phyloP scores from a whole-genome alignment of 495 filamentous ascomycete genomes.

The Penicillium cataractarum region DNA sequence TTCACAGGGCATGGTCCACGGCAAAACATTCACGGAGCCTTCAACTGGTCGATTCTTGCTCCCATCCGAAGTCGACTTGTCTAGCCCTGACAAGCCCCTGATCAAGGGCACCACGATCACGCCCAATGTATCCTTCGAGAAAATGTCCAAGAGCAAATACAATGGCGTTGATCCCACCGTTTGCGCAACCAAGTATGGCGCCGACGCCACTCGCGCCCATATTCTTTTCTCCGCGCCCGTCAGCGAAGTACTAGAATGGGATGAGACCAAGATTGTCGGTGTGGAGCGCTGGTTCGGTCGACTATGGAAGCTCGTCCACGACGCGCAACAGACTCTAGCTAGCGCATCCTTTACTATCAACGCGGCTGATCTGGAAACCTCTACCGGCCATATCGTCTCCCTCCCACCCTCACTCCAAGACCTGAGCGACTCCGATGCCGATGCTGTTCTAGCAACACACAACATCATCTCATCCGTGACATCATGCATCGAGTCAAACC shows the following conservation, averaged over 20 bases:
- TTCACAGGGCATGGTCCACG: slow-evolving; percentile 92
- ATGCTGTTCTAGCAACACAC: slow-evolving; percentile 66
- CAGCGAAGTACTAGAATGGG: slow-evolving; percentile 83
- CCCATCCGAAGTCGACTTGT: slow-evolving; percentile 73
- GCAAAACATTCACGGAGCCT: slow-evolving; percentile 79
- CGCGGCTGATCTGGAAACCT: slow-evolving; percentile 19
- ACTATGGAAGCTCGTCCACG: slow-evolving; percentile 60
- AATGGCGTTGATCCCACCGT: slow-evolving; percentile 84
- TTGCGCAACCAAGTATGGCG: slow-evolving; percentile 73
- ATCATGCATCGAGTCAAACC: slow-evolving; percentile 64
- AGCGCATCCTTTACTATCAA: slow-evolving; percentile 29
- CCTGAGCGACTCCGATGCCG: slow-evolving; percentile 53
- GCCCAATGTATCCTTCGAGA: slow-evolving; percentile 73
- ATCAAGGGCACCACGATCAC: slow-evolving; percentile 59
- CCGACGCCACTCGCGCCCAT: slow-evolving; percentile 83
- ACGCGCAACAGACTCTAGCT: slow-evolving; percentile 32
- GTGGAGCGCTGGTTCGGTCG: slow-evolving; percentile 77
- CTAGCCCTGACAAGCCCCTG: slow-evolving; percentile 56
- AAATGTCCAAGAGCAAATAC: slow-evolving; percentile 96
- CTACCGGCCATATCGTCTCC: slow-evolving; percentile 26
- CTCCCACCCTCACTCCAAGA: slow-evolving; percentile 35
- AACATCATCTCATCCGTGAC: slow-evolving; percentile 70
- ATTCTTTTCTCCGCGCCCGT: slow-evolving; percentile 87
- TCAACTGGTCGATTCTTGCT: slow-evolving; percentile 75
- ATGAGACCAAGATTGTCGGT: slow-evolving; percentile 79